Conservation (phyloP, 139 green algal species). For the Volvox reticuliferus region DNA sequence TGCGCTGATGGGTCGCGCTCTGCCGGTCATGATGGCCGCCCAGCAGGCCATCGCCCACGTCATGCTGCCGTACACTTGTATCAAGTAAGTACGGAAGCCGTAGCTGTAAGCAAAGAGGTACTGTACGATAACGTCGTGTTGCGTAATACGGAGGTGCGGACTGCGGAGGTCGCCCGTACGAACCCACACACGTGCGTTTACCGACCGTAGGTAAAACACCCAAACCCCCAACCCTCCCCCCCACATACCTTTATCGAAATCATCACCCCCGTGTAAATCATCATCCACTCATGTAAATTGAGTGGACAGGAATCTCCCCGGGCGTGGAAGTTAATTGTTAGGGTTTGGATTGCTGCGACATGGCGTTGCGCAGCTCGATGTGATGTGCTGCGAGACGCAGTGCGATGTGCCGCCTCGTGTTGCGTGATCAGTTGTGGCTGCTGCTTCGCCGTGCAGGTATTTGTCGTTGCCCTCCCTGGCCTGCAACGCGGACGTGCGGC, state of each 20-base stretch:
- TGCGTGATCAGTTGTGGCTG: too few species aligned
- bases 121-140: neutral
- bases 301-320: too few species aligned
- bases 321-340: too few species aligned
- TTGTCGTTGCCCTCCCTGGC: conserved; percentile 25
- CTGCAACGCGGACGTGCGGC: neutral
- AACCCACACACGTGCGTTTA: too few species aligned
- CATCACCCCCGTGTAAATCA: too few species aligned
- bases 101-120: neutral
- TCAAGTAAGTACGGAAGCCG: neutral
- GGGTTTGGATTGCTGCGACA: neutral
- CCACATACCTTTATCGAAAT: too few species aligned
- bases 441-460: conserved; percentile 27
- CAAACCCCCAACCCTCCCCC: neutral
- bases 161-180: too few species aligned
- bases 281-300: too few species aligned
- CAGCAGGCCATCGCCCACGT: conserved; percentile 43
- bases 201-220: neutral
- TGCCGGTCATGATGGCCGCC: conserved; percentile 38
- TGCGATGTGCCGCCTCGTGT: too few species aligned
- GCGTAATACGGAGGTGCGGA: too few species aligned
- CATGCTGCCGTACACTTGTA: conserved; percentile 35
- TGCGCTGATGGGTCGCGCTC: conserved; percentile 18
- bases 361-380: neutral
- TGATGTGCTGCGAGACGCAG: too few species aligned